These are phyloP conservation scores for Trichophyton simii DNA, from an alignment of 2,329 filamentous ascomycete species.

Conservation along the genomic window DNA sequence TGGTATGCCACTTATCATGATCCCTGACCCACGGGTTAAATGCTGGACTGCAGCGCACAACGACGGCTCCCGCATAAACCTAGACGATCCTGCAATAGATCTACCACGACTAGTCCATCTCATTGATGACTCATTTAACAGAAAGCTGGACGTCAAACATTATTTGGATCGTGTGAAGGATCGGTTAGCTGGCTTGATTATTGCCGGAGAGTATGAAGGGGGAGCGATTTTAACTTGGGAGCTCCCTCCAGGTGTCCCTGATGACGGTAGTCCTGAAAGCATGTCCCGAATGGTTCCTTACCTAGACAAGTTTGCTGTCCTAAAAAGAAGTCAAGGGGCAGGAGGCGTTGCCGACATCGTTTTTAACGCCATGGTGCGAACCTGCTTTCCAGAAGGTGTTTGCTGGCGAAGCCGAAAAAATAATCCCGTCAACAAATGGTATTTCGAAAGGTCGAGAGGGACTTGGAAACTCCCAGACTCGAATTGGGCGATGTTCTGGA, in stretches of 20 bases:
- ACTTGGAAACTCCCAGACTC: conserved; percentile 69
- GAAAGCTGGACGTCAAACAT: conserved; percentile 68
- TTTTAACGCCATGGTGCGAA: conserved; percentile 87
- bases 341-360: conserved; percentile 91
- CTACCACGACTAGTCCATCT: conserved; percentile 69
- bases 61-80: conserved; percentile 48
- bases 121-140: conserved; percentile 85
- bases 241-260: conserved; percentile 48
- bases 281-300: conserved; percentile 67
- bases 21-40: conserved; percentile 54
- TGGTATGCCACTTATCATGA: conserved; percentile 77
- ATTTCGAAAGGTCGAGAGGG: conserved; percentile 80
- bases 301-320: conserved; percentile 91
- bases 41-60: conserved; percentile 57
- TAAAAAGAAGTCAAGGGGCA: conserved; percentile 75
- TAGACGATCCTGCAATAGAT: conserved; percentile 73
- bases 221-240: conserved; percentile 95
- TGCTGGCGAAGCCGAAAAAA: conserved; percentile 83
- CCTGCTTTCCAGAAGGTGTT: conserved; percentile 76
- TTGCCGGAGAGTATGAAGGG: conserved; percentile 93
- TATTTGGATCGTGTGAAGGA: conserved; percentile 72
- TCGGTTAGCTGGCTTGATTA: conserved; percentile 78
- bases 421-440: conserved; percentile 98
- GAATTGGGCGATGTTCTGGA: conserved; percentile 99
- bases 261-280: conserved; percentile 42